Evolutionary conservation across 2,329 filamentous ascomycete genomes (phyloP).

Genomic region (Xylariales sp.): DNA sequence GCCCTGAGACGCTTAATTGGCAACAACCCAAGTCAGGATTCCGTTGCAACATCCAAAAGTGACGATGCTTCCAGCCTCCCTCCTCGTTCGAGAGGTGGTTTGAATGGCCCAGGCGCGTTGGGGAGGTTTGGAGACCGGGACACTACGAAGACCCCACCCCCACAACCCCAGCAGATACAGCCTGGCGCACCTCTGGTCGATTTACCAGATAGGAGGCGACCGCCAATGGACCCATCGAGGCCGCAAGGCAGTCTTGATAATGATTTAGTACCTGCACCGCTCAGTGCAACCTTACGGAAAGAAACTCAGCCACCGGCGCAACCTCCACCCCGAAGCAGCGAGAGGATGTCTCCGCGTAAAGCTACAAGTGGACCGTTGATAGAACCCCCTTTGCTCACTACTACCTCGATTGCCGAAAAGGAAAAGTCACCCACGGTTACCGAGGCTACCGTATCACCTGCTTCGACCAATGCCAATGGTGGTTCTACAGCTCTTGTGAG

Average conservation of each 20-base stretch:
- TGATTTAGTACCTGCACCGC: slow-evolving; percentile 53
- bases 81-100: slow-evolving; percentile 50
- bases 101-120: slow-evolving; percentile 32
- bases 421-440: slow-evolving; percentile 7
- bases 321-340: slow-evolving; percentile 47
- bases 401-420: slow-evolving; percentile 22
- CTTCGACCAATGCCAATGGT: slow-evolving; percentile 11
- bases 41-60: slow-evolving; percentile 40
- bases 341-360: slow-evolving; percentile 43
- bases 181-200: slow-evolving; percentile 35
- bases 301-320: slow-evolving; percentile 41
- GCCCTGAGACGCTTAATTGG: slow-evolving; percentile 43
- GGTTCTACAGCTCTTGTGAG: too few species aligned
- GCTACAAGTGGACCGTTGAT: slow-evolving; percentile 31
- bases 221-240: slow-evolving; percentile 59
- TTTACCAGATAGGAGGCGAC: slow-evolving; percentile 60
- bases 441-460: slow-evolving; percentile 8
- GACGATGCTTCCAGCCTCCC: slow-evolving; percentile 47
- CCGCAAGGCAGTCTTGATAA: slow-evolving; percentile 43
- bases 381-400: slow-evolving; percentile 25
- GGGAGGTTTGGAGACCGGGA: slow-evolving; percentile 31
- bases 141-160: slow-evolving; percentile 14
- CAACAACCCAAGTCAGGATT: slow-evolving; percentile 55
- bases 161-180: slow-evolving; percentile 13
- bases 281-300: slow-evolving; percentile 44